Base-by-base conservation (phyloP, 176 grass and related monocot species). In the Echinochloa phyllopogon region DNA sequence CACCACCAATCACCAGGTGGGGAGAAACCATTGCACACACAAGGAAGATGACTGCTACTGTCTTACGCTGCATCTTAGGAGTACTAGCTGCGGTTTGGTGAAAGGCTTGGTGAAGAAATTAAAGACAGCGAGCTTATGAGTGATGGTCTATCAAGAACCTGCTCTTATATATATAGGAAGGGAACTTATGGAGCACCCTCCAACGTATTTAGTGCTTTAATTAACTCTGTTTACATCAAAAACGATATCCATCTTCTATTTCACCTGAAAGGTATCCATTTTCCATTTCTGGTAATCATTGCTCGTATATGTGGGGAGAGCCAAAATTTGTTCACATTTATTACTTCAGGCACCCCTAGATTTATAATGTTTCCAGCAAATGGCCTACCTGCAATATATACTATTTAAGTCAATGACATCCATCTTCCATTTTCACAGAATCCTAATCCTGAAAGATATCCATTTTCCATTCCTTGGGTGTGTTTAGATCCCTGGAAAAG, bases 161-260 rank as follows among this genome's bases (percentile, higher is more conserved):
- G 42, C 42, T 47, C 42, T 12, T 70, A 70, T 70, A 70, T 27
- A 72, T 67, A 67, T 23, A 70, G 20, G 27, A 62, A 62, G 59
- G 59, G 23, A 29, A 62, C 57, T 24, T 55, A 6, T 1, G 1
- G 2, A 67, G 17, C 9, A 43, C 65, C 39, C 41, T 25, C 68
- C 12, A 36, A 64, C 3, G 56, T 10, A 24, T 27, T 62, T 62
- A 62, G 29, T 62, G 59, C 24, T 62, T 58, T 10, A 23, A 58
- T 21, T 21, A 0, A 8, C 29, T 33, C 1, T 58, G 0, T 23
- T 23, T 58, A 58, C 13, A 5, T 29, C 23, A 62, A 24, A 60
- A n/a, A 33, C 29, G 1, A 62, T 62, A 62, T 27, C 10, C 9
- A 62, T 29, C n/a, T 62, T 62, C 0, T 2, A 59, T 59, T 29